These are phyloP conservation scores for Exophiala phaeomuriformis DNA, from an alignment of 2,329 filamentous ascomycete species.

Conservation along the genomic window DNA sequence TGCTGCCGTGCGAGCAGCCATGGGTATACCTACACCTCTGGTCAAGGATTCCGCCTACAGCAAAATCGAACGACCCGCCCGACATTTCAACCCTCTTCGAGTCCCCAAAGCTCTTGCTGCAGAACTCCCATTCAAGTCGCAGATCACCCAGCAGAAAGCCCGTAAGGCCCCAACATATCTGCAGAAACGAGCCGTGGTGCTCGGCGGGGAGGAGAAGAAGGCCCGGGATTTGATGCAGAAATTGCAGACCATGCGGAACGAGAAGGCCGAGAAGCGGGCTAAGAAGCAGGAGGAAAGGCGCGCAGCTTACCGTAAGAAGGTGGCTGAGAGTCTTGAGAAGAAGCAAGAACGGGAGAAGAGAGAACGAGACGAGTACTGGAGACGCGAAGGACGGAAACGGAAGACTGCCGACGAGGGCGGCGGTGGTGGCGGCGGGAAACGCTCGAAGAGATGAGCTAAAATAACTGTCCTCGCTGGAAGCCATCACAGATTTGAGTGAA, in stretches of 20 bases:
- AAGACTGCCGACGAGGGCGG: conserved; percentile 49
- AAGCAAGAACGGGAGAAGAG: conserved; percentile 78
- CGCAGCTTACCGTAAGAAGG: conserved; percentile 71
- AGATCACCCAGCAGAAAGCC: conserved; percentile 73
- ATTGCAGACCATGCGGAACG: conserved; percentile 80
- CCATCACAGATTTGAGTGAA: too few species aligned
- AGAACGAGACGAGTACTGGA: conserved; percentile 90
- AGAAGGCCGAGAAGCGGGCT: conserved; percentile 75
- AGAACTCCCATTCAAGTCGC: conserved; percentile 83
- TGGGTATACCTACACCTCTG: conserved; percentile 68
- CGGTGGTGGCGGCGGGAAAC: conserved; percentile 41
- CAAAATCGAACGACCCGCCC: conserved; percentile 49
- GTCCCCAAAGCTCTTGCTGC: conserved; percentile 54
- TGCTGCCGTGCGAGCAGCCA: conserved; percentile 74
- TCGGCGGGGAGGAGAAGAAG: conserved; percentile 78
- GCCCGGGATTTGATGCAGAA: conserved; percentile 87
- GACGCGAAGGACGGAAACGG: conserved; percentile 76
- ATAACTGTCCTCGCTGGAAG: not conserved
- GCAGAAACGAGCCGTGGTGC: conserved; percentile 89
- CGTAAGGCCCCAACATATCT: conserved; percentile 79
- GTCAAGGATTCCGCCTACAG: conserved; percentile 82
- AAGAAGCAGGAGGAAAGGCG: conserved; percentile 84
- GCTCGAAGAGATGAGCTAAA: conserved; percentile 4
- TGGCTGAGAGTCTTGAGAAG: conserved; percentile 77
- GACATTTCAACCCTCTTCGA: conserved; percentile 65